phyloP scores from a whole-genome alignment of 441 rosid genomes.

The Melastoma candidum region DNA sequence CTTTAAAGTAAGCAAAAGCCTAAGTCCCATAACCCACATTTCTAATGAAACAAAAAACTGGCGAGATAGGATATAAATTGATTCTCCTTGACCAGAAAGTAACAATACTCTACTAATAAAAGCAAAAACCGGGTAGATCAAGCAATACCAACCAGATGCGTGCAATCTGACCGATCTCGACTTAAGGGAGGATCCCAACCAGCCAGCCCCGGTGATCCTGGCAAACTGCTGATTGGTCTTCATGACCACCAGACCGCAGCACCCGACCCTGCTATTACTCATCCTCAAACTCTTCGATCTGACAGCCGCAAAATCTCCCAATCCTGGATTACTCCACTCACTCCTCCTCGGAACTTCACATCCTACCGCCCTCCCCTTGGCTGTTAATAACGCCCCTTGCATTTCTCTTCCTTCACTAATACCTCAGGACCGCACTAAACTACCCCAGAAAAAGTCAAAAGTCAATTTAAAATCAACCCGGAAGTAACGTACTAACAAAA shows the following conservation, averaged over 20 bases:
- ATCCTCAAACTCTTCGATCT: slow-evolving; percentile 11
- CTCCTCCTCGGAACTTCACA: slow-evolving; percentile 22
- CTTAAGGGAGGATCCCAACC: slow-evolving; percentile 37
- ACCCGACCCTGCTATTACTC: slow-evolving; percentile 16
- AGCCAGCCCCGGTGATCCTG: slow-evolving; percentile 21
- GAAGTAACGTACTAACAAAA: not conserved
- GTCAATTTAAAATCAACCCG: not conserved
- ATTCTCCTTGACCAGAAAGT: not conserved
- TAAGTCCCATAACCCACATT: no score
- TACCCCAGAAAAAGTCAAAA: slow-evolving; percentile 6
- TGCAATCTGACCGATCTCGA: slow-evolving; percentile 59
- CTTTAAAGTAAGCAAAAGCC: no score
- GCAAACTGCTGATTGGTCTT: slow-evolving; percentile 54
- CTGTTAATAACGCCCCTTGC: slow-evolving; percentile 47
- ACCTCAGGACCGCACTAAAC: slow-evolving; percentile 15
- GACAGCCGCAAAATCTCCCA: slow-evolving; percentile 13
- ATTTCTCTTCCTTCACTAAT: slow-evolving; percentile 16
- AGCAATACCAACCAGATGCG: slow-evolving; percentile 42
- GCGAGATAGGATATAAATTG: not conserved
- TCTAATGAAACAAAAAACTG: no score
- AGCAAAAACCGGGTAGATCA: not conserved
- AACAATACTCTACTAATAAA: not conserved
- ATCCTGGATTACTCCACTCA: slow-evolving; percentile 17
- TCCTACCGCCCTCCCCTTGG: slow-evolving; percentile 27
- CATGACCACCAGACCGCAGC: slow-evolving; percentile 30